A percentile compares a stretch with the other conserved stretches of the same genome.
These are phyloP conservation scores for Pontederia crassipes DNA, from an alignment of 176 grass and related monocot species.

Conservation along the genomic window DNA sequence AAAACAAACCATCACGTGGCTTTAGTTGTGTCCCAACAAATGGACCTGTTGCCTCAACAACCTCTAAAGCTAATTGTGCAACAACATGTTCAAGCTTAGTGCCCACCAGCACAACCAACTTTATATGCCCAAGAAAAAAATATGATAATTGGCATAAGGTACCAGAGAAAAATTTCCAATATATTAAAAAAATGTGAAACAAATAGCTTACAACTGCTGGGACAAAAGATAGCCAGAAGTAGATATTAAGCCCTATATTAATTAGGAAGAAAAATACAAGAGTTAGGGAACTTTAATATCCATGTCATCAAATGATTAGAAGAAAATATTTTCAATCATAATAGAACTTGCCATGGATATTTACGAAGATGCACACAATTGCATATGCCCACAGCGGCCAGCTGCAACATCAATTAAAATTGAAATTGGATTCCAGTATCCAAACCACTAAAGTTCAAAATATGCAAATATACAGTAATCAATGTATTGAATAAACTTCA, in stretches of 20 bases:
- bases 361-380: conserved; percentile 80
- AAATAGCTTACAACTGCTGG: conserved; percentile 66
- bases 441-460: neutral
- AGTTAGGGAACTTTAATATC: neutral
- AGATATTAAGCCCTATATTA: conserved; percentile 89
- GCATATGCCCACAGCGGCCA: conserved; percentile 90
- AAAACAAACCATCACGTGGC: conserved; percentile 91
- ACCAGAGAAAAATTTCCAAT: conserved; percentile 9
- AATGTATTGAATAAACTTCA: neutral
- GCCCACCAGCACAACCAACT: conserved; percentile 82
- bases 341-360: conserved; percentile 64
- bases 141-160: neutral
- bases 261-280: conserved; percentile 5
- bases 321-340: neutral
- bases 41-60: conserved; percentile 55
- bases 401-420: conserved; percentile 39
- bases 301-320: neutral
- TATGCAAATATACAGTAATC: neutral
- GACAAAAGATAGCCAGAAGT: conserved; percentile 89
- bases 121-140: conserved; percentile 2
- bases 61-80: conserved; percentile 72
- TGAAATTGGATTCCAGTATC: conserved; percentile 16
- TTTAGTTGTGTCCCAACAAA: conserved; percentile 72
- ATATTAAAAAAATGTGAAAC: neutral
- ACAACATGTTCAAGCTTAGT: conserved; percentile 81